Percentiles rank a stretch among this genome's conserved stretches.
These are phyloP conservation scores for Hepatocystis sp. DNA, from an alignment of 169 alveolate genomes.

Conservation along the genomic window DNA sequence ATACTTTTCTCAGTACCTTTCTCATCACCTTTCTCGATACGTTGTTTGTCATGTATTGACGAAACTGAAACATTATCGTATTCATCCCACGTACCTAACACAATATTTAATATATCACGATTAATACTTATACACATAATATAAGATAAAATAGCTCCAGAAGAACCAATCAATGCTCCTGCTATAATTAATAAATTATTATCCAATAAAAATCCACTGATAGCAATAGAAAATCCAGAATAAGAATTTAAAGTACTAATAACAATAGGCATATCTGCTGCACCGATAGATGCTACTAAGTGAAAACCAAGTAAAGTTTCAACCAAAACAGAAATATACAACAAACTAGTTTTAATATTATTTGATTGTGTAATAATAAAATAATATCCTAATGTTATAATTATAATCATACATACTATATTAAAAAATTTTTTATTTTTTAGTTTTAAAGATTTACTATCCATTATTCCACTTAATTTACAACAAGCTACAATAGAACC, in stretches of 20 bases:
- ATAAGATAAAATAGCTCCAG: slow-evolving; percentile 95
- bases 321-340: slow-evolving; percentile 78
- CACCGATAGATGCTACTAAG: slow-evolving; percentile 93
- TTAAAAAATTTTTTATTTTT: slow-evolving; percentile 86
- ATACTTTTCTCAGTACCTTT: too few relatives aligned
- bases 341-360: slow-evolving; percentile 59
- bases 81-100: slow-evolving; percentile 92
- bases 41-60: slow-evolving; percentile 84
- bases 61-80: slow-evolving; percentile 86
- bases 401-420: slow-evolving; percentile 72
- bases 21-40: too few relatives aligned
- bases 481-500: slow-evolving; percentile 96
- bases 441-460: slow-evolving; percentile 85
- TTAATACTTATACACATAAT: slow-evolving; percentile 97
- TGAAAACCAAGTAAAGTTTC: slow-evolving; percentile 90
- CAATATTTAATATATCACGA: slow-evolving; percentile 90
- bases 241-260: slow-evolving; percentile 94
- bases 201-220: slow-evolving; percentile 93
- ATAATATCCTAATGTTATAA: slow-evolving; percentile 78
- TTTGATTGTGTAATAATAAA: slow-evolving; percentile 43
- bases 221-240: slow-evolving; percentile 95
- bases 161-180: slow-evolving; percentile 95
- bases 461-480: slow-evolving; percentile 90
- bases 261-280: slow-evolving; percentile 97
- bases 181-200: slow-evolving; percentile 92